These are phyloP conservation scores for Decorospora gaudefroyi DNA, from an alignment of 2,329 filamentous ascomycete species.

Conservation along the genomic window DNA sequence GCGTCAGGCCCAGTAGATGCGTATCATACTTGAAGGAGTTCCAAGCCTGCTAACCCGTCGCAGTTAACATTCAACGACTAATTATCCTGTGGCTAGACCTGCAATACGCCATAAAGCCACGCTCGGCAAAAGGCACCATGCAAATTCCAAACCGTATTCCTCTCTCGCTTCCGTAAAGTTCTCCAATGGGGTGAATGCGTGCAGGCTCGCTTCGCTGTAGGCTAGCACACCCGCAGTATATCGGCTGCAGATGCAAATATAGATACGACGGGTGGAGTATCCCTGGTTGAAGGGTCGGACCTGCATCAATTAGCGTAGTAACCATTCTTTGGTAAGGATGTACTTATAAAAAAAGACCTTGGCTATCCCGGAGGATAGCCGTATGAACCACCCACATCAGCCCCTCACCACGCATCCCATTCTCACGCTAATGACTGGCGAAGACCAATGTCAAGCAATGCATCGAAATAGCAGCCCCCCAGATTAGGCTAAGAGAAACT, in stretches of 20 bases:
- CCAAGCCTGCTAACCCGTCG: too few species aligned
- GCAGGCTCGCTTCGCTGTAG: constrained; percentile 15
- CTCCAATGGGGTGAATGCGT: constrained; percentile 18
- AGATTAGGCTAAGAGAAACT: constrained; percentile 27
- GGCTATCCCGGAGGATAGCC: constrained; percentile 37
- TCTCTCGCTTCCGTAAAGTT: constrained; percentile 5
- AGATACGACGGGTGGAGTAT: constrained; percentile 10
- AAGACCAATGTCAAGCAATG: constrained; percentile 4
- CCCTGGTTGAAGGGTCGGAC: background rate
- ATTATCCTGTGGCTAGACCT: too few species aligned
- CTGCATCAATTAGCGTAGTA: constrained; percentile 34
- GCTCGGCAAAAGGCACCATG: background rate
- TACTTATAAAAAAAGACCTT: constrained; percentile 50
- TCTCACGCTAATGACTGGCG: constrained; percentile 16
- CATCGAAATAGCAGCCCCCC: constrained; percentile 21
- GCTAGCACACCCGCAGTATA: constrained; percentile 5
- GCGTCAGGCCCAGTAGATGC: too few species aligned
- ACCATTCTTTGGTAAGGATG: constrained; percentile 14
- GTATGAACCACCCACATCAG: constrained; percentile 21
- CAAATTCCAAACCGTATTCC: constrained; percentile 1
- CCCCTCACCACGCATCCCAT: constrained; percentile 25
- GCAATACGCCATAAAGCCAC: too few species aligned
- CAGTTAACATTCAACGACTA: too few species aligned
- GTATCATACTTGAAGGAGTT: too few species aligned
- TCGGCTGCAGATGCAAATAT: constrained; percentile 4